Conservation (phyloP, 1,284 basidiomycete genomes). For the Moniliophthora roreri region DNA sequence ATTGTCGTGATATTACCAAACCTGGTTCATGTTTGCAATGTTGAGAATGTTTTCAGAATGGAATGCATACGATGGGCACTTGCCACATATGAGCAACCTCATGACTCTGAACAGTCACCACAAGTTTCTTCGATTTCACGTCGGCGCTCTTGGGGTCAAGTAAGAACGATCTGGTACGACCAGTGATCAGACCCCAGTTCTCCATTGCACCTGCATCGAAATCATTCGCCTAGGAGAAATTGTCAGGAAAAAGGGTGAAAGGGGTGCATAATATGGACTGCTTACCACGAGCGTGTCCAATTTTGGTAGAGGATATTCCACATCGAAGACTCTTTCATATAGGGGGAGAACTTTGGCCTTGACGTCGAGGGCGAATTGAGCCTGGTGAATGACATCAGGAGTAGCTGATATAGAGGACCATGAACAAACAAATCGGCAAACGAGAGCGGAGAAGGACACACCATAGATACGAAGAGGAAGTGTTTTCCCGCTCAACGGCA, state of each 20-base stretch:
- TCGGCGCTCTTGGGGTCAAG: constrained; percentile 81
- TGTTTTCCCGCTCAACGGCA: constrained; percentile 80
- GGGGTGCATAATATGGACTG: constrained; percentile 53
- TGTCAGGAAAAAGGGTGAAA: neutral
- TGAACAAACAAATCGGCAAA: constrained; percentile 2
- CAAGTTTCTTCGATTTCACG: constrained; percentile 78
- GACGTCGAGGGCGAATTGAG: constrained; percentile 85
- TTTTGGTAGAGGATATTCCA: constrained; percentile 83
- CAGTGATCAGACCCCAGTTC: constrained; percentile 95
- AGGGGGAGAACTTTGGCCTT: constrained; percentile 78
- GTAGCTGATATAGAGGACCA: constrained; percentile 54
- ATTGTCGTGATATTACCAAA: constrained; percentile 94
- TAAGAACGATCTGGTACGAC: constrained; percentile 82
- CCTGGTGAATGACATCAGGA: constrained; percentile 82
- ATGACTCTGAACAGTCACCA: constrained; percentile 81
- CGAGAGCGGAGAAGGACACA: constrained; percentile 29
- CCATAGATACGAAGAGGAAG: constrained; percentile 87
- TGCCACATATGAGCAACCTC: constrained; percentile 87
- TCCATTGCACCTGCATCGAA: constrained; percentile 77
- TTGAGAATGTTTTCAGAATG: neutral
- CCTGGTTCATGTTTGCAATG: constrained; percentile 41
- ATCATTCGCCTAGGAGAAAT: constrained; percentile 34
- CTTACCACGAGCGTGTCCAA: constrained; percentile 76
- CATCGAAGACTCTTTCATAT: constrained; percentile 79
- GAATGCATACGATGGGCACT: constrained; percentile 22